A percentile compares a stretch with the other conserved stretches of the same genome.
These are phyloP conservation scores for Globisporangium cystogenes DNA, from an alignment of 352 stramenopile species.

Conservation along the genomic window DNA sequence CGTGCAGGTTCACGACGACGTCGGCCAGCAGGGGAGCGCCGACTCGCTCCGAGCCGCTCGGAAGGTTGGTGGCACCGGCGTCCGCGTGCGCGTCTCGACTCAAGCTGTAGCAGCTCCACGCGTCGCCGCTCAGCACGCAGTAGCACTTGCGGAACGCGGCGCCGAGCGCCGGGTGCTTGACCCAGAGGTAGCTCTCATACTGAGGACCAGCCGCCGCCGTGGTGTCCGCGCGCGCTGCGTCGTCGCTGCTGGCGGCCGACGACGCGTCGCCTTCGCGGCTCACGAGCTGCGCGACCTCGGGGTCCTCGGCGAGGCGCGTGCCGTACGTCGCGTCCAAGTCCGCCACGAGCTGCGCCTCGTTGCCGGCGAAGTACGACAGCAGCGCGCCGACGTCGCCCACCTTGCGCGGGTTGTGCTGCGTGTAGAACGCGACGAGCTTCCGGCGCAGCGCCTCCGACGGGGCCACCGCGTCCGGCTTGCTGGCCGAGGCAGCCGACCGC, in stretches of 20 bases:
- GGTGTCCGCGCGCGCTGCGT: too few species aligned
- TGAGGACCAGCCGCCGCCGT: not conserved
- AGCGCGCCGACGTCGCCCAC: conserved; percentile 76
- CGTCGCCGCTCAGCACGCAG: conserved; percentile 23
- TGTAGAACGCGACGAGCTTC: conserved; percentile 86
- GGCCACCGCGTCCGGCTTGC: too few species aligned
- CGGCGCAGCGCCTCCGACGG: conserved; percentile 15
- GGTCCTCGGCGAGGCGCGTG: conserved; percentile 31
- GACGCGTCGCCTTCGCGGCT: too few species aligned
- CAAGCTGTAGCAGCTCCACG: conserved; percentile 30
- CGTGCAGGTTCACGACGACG: conserved; percentile 24
- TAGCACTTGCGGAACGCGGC: conserved; percentile 26
- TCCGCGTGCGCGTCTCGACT: conserved; percentile 14
- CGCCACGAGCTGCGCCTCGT: conserved; percentile 46
- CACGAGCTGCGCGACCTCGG: conserved; percentile 22
- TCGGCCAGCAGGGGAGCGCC: conserved; percentile 21
- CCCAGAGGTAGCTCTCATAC: conserved; percentile 29
- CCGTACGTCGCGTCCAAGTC: conserved; percentile 62
- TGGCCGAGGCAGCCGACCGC: not conserved
- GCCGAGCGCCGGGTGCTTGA: conserved; percentile 34
- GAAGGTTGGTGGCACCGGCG: too few species aligned
- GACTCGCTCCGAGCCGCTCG: too few species aligned
- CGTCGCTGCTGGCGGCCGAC: too few species aligned
- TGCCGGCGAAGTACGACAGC: conserved; percentile 50
- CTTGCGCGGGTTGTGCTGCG: conserved; percentile 87